phyloP scores from a whole-genome alignment of 306 rosid genomes.

The Trichosanthes truncata region DNA sequence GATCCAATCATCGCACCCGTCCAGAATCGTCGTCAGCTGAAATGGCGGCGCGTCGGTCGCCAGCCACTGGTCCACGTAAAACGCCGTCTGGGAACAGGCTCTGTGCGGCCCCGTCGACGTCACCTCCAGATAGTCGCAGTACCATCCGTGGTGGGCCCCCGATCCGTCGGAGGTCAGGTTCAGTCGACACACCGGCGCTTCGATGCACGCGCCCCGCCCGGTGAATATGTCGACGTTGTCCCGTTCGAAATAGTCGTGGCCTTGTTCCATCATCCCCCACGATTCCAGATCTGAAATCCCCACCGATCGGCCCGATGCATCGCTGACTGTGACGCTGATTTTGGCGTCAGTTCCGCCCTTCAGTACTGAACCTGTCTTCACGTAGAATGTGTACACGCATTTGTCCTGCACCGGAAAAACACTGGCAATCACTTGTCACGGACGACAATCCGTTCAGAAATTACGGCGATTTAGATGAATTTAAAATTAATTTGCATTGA shows the following conservation, averaged over 20 bases:
- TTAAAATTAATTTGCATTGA: not conserved
- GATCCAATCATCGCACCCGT: not conserved
- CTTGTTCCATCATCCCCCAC: not conserved
- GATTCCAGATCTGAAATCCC: not conserved
- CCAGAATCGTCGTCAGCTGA: not conserved
- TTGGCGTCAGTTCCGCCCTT: slow-evolving; percentile 2
- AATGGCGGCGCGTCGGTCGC: slow-evolving; percentile 3
- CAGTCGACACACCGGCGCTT: not conserved
- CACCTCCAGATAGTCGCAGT: not conserved
- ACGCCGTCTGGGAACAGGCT: slow-evolving; percentile 1
- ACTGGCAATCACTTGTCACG: not conserved
- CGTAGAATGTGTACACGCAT: slow-evolving; percentile 5
- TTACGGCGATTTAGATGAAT: not conserved
- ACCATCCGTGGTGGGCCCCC: slow-evolving; percentile 2
- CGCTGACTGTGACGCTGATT: not conserved
- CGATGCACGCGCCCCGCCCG: not conserved
- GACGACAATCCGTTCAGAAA: not conserved
- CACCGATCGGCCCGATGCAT: not conserved
- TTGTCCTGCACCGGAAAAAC: not conserved
- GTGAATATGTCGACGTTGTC: not conserved
- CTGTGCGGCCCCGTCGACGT: not conserved
- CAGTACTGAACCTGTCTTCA: not conserved
- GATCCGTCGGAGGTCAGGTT: slow-evolving; percentile 3
- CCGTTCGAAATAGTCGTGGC: not conserved
- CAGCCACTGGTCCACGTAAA: slow-evolving; percentile 8